A percentile compares a stretch with the other conserved stretches of the same genome.
phyloP scores from a whole-genome alignment of 306 rosid genomes.

The Luffa aegyptiaca region DNA sequence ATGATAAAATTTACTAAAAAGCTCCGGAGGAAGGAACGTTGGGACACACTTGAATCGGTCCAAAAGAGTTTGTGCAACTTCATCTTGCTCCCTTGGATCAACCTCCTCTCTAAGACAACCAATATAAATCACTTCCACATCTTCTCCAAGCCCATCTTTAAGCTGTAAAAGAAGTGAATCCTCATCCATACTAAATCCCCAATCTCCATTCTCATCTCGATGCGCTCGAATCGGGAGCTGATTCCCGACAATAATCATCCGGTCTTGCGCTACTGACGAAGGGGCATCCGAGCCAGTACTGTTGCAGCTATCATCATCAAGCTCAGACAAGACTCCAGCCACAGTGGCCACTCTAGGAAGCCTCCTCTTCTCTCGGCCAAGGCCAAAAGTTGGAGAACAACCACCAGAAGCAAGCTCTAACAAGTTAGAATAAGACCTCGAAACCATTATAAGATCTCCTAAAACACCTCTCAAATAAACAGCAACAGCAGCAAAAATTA shows the following conservation, averaged over 20 bases:
- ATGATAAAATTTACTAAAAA: slow-evolving; percentile 73
- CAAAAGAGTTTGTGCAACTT: slow-evolving; percentile 69
- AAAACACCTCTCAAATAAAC: background rate
- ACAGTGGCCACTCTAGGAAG: slow-evolving; percentile 79
- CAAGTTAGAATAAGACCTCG: slow-evolving; percentile 82
- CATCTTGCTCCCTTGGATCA: slow-evolving; percentile 59
- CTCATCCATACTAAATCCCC: slow-evolving; percentile 76
- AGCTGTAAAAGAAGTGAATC: slow-evolving; percentile 85
- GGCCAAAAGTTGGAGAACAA: slow-evolving; percentile 39
- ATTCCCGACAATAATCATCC: slow-evolving; percentile 81
- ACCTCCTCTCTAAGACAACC: slow-evolving; percentile 81
- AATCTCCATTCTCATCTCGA: slow-evolving; percentile 37
- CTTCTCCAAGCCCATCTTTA: slow-evolving; percentile 87
- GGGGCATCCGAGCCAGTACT: slow-evolving; percentile 80
- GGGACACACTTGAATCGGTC: slow-evolving; percentile 76
- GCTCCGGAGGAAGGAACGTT: slow-evolving; percentile 67
- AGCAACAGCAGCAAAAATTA: background rate
- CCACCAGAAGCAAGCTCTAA: slow-evolving; percentile 73
- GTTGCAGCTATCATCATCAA: slow-evolving; percentile 54
- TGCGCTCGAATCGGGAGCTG: slow-evolving; percentile 63
- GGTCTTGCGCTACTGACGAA: slow-evolving; percentile 58
- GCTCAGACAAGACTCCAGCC: slow-evolving; percentile 71
- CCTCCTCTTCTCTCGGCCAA: slow-evolving; percentile 64
- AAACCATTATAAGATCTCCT: slow-evolving; percentile 40
- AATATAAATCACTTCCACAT: slow-evolving; percentile 63